These are phyloP conservation scores for Colletotrichum phormii DNA, from an alignment of 2,329 filamentous ascomycete genomes.

Conservation along the genomic window DNA sequence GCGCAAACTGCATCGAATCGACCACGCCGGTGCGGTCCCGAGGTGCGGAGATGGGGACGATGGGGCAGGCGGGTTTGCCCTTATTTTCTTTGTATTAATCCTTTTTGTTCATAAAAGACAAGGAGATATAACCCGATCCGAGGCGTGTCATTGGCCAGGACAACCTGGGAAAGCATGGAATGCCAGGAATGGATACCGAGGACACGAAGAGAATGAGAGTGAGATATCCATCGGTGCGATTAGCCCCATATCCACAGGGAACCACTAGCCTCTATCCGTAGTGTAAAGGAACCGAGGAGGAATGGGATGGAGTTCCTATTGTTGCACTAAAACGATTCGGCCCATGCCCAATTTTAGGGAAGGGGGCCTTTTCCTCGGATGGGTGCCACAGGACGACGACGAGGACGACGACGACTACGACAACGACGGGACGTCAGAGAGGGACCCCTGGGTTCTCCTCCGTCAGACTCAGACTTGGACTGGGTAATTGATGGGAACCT, in stretches of 20 bases:
- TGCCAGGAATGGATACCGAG: neutral
- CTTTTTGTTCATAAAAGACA: neutral
- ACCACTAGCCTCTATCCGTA: neutral
- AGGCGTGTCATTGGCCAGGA: neutral
- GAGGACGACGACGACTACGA: neutral
- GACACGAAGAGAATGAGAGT: neutral
- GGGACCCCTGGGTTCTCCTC: neutral
- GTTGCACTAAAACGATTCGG: neutral
- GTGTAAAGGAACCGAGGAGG: neutral
- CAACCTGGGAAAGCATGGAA: neutral
- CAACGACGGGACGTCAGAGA: neutral
- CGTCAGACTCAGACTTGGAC: neutral
- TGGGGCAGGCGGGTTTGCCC: neutral
- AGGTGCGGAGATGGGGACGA: neutral
- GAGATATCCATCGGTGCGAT: neutral
- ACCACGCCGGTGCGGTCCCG: conserved; percentile 7
- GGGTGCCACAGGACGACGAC: neutral
- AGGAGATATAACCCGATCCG: neutral
- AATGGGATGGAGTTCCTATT: neutral
- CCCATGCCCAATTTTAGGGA: conserved; percentile 8
- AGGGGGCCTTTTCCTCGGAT: neutral
- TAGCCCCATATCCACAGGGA: neutral
- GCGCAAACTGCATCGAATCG: neutral
- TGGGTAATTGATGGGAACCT: neutral
- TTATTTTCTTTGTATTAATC: neutral